Percentiles rank a stretch among this genome's conserved stretches.
phyloP scores from a whole-genome alignment of 352 stramenopile genomes.

The Saprolegnia parasitica region DNA sequence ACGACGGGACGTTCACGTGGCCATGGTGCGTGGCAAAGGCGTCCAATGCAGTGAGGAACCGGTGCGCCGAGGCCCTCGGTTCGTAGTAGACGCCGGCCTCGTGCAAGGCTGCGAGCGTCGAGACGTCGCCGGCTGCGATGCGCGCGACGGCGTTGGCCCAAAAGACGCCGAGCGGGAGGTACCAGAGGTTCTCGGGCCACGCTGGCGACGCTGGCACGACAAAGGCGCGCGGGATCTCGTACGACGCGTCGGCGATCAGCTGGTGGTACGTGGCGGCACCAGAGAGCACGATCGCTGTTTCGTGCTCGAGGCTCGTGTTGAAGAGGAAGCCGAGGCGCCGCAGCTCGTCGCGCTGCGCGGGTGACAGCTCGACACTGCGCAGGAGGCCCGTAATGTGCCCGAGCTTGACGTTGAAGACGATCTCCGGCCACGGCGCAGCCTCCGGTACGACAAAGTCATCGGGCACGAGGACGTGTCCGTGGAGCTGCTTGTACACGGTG shows the following conservation, averaged over 20 bases:
- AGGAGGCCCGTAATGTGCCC: slow-evolving; percentile 72
- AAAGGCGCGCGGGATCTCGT: background rate
- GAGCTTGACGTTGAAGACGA: slow-evolving; percentile 61
- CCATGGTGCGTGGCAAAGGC: background rate
- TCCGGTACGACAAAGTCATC: slow-evolving; percentile 56
- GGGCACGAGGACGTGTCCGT: slow-evolving; percentile 49
- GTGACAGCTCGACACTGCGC: slow-evolving; percentile 33
- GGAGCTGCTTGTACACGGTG: slow-evolving; percentile 33
- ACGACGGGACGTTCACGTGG: background rate
- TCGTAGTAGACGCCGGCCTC: background rate
- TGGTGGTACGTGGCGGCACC: background rate
- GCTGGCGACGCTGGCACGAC: background rate
- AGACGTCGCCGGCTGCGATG: background rate
- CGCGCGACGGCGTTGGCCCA: background rate
- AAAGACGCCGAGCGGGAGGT: background rate
- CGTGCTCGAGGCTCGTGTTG: background rate
- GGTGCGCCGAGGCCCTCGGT: too few species aligned
- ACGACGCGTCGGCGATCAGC: background rate
- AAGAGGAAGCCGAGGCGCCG: background rate
- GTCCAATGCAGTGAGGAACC: background rate
- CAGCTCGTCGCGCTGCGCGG: background rate
- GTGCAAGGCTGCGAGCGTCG: background rate
- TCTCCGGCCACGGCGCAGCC: slow-evolving; percentile 46
- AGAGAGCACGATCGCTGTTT: background rate
- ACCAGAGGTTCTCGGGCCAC: background rate